Percentiles rank a stretch among this genome's conserved stretches.
phyloP scores from a whole-genome alignment of 345 rosid species.

The Hypericum perforatum region DNA sequence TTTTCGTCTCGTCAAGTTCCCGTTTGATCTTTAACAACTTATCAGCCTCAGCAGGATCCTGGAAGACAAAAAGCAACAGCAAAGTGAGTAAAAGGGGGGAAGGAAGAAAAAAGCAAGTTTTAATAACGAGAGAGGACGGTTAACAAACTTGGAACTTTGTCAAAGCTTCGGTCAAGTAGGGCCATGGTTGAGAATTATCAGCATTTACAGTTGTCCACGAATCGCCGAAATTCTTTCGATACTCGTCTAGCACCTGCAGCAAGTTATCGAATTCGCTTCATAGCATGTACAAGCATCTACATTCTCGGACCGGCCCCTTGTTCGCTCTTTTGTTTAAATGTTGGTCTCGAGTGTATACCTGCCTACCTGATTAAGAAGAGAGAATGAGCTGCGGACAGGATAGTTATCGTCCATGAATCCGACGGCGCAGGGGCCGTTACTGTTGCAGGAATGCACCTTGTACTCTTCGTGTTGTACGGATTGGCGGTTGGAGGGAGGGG shows the following conservation, averaged over 20 bases:
- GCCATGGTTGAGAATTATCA: slow-evolving; percentile 66
- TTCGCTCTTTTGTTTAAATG: too few species aligned
- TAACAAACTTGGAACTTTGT: slow-evolving; percentile 59
- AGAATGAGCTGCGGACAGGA: slow-evolving; percentile 87
- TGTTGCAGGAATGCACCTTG: slow-evolving; percentile 83
- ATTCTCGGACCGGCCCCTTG: too few species aligned
- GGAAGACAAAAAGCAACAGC: slow-evolving; percentile 5
- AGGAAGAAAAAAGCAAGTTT: slow-evolving; percentile 4
- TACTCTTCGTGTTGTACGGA: slow-evolving; percentile 95
- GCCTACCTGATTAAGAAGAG: slow-evolving; percentile 88
- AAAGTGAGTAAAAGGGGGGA: neutral
- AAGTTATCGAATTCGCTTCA: neutral
- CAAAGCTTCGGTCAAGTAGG: slow-evolving; percentile 69
- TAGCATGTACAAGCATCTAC: too few species aligned
- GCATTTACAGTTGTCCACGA: slow-evolving; percentile 62
- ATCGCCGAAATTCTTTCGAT: slow-evolving; percentile 81
- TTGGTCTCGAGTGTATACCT: too few species aligned
- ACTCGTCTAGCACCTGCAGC: slow-evolving; percentile 75
- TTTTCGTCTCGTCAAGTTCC: slow-evolving; percentile 97
- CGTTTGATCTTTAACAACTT: slow-evolving; percentile 91
- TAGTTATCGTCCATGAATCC: slow-evolving; percentile 97
- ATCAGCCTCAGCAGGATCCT: slow-evolving; percentile 99
- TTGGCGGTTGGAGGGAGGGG: slow-evolving; percentile 76
- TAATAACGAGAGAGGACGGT: too few species aligned
- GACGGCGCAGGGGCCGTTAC: slow-evolving; percentile 73